Conservation (phyloP, 305 asterid species). For the Nicotiana rustica region DNA sequence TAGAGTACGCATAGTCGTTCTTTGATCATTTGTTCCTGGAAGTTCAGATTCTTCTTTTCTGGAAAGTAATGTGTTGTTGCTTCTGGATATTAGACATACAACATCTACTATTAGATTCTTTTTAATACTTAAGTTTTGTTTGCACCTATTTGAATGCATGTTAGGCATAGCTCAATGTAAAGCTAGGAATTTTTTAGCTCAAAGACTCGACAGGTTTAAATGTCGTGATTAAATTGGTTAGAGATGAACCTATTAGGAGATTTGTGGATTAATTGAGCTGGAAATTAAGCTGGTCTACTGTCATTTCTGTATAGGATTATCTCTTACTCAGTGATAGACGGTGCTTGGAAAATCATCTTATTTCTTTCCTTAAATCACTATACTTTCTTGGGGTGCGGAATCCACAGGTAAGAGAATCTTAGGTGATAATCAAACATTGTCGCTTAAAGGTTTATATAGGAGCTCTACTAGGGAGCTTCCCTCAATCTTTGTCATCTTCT, state of each 20-base stretch:
- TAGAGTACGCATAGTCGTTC: background rate
- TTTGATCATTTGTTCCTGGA: background rate
- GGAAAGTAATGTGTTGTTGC: background rate
- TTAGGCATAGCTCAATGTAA: background rate
- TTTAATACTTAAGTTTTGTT: background rate
- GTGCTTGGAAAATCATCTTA: background rate
- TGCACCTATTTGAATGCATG: background rate
- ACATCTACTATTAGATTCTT: background rate
- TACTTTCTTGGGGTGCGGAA: background rate
- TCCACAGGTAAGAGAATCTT: background rate
- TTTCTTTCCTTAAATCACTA: background rate
- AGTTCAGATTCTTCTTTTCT: background rate
- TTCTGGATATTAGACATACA: background rate
- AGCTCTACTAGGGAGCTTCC: background rate
- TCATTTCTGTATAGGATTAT: background rate
- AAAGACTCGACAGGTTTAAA: background rate
- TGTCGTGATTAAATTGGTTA: background rate
- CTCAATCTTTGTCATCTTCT: background rate
- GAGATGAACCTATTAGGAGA: background rate
- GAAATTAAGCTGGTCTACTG: background rate
- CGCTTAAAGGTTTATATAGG: background rate
- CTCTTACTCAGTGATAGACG: background rate
- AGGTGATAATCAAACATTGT: background rate
- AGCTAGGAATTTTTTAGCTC: background rate
- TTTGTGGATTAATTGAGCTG: background rate